phyloP scores from a whole-genome alignment of 2,329 filamentous ascomycete species.

The Sporothrix brasiliensis region DNA sequence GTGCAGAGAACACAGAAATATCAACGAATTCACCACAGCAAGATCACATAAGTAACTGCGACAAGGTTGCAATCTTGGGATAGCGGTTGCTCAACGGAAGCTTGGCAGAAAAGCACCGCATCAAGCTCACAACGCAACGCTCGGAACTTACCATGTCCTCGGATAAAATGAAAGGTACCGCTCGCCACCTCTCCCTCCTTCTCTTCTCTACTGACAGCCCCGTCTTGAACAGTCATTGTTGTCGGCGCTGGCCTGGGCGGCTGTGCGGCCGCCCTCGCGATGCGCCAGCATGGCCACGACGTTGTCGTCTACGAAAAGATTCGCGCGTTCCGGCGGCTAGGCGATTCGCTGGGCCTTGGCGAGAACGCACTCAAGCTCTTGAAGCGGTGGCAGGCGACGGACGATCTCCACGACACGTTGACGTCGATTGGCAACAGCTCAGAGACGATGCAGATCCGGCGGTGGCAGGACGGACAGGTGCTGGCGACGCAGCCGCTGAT shows the following conservation, averaged over 20 bases:
- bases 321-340: conserved; percentile 48
- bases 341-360: conserved; percentile 52
- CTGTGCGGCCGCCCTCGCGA: conserved; percentile 52
- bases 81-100: too few relatives aligned
- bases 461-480: conserved; percentile 53
- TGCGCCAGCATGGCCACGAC: conserved; percentile 51
- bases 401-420: conserved; percentile 43
- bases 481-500: conserved; percentile 53
- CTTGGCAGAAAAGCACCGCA: too few relatives aligned
- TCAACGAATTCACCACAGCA: too few relatives aligned
- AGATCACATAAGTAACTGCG: too few relatives aligned
- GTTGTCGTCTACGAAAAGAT: conserved; percentile 52
- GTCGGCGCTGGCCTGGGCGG: conserved; percentile 56
- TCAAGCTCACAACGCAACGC: too few relatives aligned
- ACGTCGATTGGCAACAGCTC: conserved; percentile 53
- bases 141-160: not conserved
- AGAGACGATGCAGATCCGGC: conserved; percentile 52
- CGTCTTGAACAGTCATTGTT: conserved; percentile 46
- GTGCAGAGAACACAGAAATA: not conserved
- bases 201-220: not conserved
- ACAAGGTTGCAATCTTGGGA: too few relatives aligned
- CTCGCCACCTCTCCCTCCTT: not conserved
- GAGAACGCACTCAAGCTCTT: conserved; percentile 53
- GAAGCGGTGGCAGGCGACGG: conserved; percentile 48
- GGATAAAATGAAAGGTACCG: conserved; percentile 9